phyloP scores from a whole-genome alignment of 352 stramenopile genomes.

The Globisporangium perplexum region DNA sequence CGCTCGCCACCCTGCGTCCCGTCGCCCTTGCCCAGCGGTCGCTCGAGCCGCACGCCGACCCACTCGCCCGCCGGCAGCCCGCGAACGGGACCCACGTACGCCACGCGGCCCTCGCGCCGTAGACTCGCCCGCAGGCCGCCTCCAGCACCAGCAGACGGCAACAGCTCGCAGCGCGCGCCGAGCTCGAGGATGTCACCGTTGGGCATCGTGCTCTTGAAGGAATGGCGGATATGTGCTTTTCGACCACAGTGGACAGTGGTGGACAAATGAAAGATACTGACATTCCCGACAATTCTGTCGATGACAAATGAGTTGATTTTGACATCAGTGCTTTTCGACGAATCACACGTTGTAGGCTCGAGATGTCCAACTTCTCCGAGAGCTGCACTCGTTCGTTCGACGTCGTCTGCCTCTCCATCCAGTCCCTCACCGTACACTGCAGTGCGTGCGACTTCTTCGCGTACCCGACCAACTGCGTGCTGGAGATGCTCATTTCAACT shows the following conservation, averaged over 20 bases:
- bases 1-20: neutral
- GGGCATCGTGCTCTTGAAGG: too few relatives aligned
- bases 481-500: neutral
- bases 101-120: conserved; percentile 22
- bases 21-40: conserved; percentile 74
- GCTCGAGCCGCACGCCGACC: conserved; percentile 69
- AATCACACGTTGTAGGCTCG: too few relatives aligned
- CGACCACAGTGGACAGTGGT: too few relatives aligned
- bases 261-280: too few relatives aligned
- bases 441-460: conserved; percentile 18
- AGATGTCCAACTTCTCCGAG: conserved; percentile 6
- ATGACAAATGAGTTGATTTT: too few relatives aligned
- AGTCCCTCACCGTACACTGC: conserved; percentile 12
- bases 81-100: conserved; percentile 37
- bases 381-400: conserved; percentile 18
- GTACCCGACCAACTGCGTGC: neutral
- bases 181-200: conserved; percentile 13
- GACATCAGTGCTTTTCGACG: too few relatives aligned
- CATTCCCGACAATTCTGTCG: too few relatives aligned
- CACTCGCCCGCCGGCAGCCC: conserved; percentile 56
- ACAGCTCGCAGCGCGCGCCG: conserved; percentile 51
- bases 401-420: conserved; percentile 20
- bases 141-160: conserved; percentile 21
- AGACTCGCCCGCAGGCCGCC: conserved; percentile 46
- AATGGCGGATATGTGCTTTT: too few relatives aligned